A percentile compares a stretch with the other conserved stretches of the same genome.
Conservation (phyloP, 306 rosid genomes). For the Inga laurina region DNA sequence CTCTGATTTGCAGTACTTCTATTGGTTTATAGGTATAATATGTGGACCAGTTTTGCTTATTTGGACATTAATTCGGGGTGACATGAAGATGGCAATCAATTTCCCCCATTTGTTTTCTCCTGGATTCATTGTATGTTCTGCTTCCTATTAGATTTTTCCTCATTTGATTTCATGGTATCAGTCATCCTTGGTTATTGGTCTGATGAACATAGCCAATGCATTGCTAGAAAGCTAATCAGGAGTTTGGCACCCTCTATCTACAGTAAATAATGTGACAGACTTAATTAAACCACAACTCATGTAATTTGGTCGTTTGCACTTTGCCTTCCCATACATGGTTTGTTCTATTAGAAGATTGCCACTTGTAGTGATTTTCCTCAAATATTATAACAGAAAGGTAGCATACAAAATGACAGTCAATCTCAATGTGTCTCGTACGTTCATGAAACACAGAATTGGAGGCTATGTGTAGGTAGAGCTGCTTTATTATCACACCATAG, state of each 20-base stretch:
- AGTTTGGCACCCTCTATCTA: conserved; percentile 7
- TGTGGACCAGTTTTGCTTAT: conserved; percentile 79
- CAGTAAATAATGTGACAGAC: background rate
- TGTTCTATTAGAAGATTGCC: background rate
- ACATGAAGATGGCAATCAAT: conserved; percentile 63
- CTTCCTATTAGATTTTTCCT: conserved; percentile 20
- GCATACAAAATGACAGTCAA: background rate
- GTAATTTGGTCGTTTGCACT: background rate
- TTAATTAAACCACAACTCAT: background rate
- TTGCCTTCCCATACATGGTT: background rate
- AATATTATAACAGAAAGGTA: background rate
- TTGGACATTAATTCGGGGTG: conserved; percentile 81
- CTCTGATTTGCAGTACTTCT: conserved; percentile 10
- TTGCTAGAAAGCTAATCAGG: conserved; percentile 9
- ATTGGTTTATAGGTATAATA: conserved; percentile 56
- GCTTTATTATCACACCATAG: too few relatives aligned
- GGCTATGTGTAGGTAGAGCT: too few relatives aligned
- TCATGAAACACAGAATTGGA: too few relatives aligned
- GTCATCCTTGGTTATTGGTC: background rate
- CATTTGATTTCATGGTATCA: conserved; percentile 11
- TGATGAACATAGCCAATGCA: background rate
- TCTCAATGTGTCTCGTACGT: too few relatives aligned
- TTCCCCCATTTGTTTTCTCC: conserved; percentile 78
- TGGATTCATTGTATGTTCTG: conserved; percentile 72
- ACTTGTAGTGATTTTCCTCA: conserved; percentile 17